Evolutionary conservation across 805 yeast genomes (phyloP).

Genomic region (Candida wancherniae): DNA sequence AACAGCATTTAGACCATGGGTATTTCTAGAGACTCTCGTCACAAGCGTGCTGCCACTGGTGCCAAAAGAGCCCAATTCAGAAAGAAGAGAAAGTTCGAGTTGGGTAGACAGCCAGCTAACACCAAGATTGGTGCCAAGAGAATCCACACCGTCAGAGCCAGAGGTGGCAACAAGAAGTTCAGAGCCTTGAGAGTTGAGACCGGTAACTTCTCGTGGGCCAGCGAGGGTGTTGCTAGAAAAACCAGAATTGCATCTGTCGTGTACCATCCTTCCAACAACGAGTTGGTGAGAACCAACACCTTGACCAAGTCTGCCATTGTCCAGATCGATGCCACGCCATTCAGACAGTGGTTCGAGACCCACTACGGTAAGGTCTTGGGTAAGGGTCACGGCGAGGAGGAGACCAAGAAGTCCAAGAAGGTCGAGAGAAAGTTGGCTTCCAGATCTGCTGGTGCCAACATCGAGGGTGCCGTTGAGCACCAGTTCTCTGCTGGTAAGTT

Average conservation of each 20-base stretch:
- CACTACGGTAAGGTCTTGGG: constrained; percentile 95
- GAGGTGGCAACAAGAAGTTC: constrained; percentile 99
- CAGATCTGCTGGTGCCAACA: constrained; percentile 79
- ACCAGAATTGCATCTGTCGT: constrained; percentile 97
- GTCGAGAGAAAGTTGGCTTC: constrained; percentile 90
- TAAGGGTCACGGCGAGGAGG: constrained; percentile 57
- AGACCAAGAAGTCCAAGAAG: constrained; percentile 64
- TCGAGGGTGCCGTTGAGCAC: constrained; percentile 86
- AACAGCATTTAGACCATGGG: constrained; percentile 71
- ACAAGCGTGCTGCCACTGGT: constrained; percentile 99
- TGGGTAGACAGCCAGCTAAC: constrained; percentile 99
- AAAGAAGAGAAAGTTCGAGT: constrained; percentile 99
- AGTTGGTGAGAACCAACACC: constrained; percentile 99
- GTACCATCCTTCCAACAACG: constrained; percentile 99
- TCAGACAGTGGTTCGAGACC: constrained; percentile 98
- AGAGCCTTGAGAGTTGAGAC: constrained; percentile 99
- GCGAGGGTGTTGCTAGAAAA: constrained; percentile 98
- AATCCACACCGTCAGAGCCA: constrained; percentile 98
- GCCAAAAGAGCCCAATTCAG: constrained; percentile 99
- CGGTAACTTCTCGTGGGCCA: constrained; percentile 99
- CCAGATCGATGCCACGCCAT: constrained; percentile 99
- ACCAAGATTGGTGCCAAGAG: constrained; percentile 99
- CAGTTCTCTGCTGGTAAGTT: constrained; percentile 99
- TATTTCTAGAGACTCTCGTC: constrained; percentile 99
- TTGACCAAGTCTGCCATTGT: constrained; percentile 98